Base-by-base conservation (phyloP, 192 early-diverging fungal genomes). In the Coemansia sp. region DNA sequence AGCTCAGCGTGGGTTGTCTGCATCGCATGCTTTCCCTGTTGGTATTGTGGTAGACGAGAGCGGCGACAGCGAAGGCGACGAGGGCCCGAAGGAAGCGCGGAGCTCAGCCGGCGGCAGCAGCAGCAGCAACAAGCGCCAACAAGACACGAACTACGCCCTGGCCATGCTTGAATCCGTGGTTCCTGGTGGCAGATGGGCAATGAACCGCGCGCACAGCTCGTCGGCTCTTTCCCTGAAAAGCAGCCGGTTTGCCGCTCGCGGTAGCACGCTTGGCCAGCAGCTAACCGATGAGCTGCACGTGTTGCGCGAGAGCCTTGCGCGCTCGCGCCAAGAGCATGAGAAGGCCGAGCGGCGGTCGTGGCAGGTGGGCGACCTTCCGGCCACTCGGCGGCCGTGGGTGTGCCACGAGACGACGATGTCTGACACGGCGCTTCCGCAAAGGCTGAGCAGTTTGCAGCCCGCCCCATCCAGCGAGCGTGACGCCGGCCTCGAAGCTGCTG, bases 211-310 rank as follows among this genome's bases (percentile, higher is more conserved):
- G 18, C 63, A 64, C 61, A 75, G 57, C 46, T 30, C 54, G n/a
- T 75, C 72, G 0, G 43, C 60, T 8, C 25, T 54, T 13, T 75
- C 72, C 8, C 43, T 68, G 15, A 51, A 40, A 34, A 61, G 61
- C 35, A 34, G 42, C 29, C 46, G 49, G 42, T 57, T 49, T 17
- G 51, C 61, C 3, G 40, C 58, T 43, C 72, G 72, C 33, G 72
- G 72, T 32, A 75, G 72, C 45, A 65, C 65, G 26, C 54, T 75
- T 15, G 72, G 72, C n/a, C 72, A 75, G 61, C 59, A 75, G 57
- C 72, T 75, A 22, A 68, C 72, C 3, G 72, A 75, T 21, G 72
- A 75, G 50, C 60, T 75, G 26, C 65, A 75, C 32, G 25, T 43
- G 22, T 31, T 75, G 7, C 65, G 72, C 8, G 60, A 60, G 35